Percentiles rank a stretch among this genome's conserved stretches.
Conservation (phyloP, 2,329 filamentous ascomycete genomes). For the Pseudogymnoascus sp. region DNA sequence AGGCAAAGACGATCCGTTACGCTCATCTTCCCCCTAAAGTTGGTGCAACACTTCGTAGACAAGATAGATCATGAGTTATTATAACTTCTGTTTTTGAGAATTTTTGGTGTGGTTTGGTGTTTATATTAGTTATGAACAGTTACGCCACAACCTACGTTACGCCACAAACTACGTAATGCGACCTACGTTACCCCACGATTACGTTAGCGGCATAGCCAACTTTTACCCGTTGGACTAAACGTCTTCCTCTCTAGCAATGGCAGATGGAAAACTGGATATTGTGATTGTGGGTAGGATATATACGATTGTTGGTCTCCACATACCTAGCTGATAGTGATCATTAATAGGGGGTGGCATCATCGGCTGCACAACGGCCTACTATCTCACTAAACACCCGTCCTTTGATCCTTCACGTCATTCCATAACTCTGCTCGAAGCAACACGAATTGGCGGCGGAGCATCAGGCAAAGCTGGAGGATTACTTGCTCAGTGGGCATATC, state of each 20-base stretch:
- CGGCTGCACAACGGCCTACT: constrained; percentile 86
- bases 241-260: background rate
- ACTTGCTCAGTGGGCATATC: constrained; percentile 87
- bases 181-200: background rate
- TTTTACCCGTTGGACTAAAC: background rate
- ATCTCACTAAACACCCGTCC: constrained; percentile 73
- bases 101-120: too few relatives aligned
- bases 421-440: constrained; percentile 82
- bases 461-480: constrained; percentile 93
- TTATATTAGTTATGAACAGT: background rate
- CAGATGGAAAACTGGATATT: constrained; percentile 8
- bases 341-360: constrained; percentile 71
- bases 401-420: constrained; percentile 69
- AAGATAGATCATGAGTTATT: too few relatives aligned
- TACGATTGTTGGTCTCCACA: background rate
- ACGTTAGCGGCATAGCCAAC: background rate
- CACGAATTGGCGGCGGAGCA: constrained; percentile 77
- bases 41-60: too few relatives aligned
- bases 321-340: background rate
- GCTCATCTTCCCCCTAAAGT: too few relatives aligned
- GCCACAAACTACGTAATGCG: background rate
- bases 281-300: constrained; percentile 11
- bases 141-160: background rate
- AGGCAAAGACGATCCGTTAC: too few relatives aligned
- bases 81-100: too few relatives aligned